These are phyloP conservation scores for Hydnomerulius pinastri DNA, from an alignment of 768 basidiomycete species.

Conservation along the genomic window DNA sequence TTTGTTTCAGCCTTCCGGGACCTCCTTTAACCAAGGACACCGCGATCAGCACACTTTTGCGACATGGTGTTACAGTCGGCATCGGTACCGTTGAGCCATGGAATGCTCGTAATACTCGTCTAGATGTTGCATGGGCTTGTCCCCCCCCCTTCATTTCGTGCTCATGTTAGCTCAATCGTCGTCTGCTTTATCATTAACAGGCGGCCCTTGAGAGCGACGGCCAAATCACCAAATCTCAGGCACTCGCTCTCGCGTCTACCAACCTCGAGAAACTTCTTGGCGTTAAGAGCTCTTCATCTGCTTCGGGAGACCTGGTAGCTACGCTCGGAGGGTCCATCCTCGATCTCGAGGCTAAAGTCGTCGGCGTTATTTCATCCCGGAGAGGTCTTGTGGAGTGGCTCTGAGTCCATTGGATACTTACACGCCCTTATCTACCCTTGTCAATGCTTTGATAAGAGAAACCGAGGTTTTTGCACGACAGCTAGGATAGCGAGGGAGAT, in stretches of 20 bases:
- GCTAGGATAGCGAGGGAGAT: conserved; percentile 1
- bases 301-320: conserved; percentile 56
- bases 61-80: conserved; percentile 72
- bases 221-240: conserved; percentile 43
- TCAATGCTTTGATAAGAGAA: conserved; percentile 7
- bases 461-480: conserved; percentile 8
- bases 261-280: conserved; percentile 54
- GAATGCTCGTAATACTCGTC: conserved; percentile 74
- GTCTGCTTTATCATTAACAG: no score
- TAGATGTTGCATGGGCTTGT: conserved; percentile 82
- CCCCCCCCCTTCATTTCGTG: conserved; percentile 28
- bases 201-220: conserved; percentile 43
- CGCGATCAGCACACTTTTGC: conserved; percentile 59
- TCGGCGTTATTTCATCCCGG: conserved; percentile 53
- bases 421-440: background rate
- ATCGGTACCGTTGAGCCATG: conserved; percentile 67
- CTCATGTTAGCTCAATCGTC: conserved; percentile 6
- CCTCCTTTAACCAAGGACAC: conserved; percentile 43
- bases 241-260: conserved; percentile 53
- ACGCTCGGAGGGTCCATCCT: conserved; percentile 54
- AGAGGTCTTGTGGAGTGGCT: conserved; percentile 52
- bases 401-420: no score
- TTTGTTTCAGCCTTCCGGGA: conserved; percentile 28
- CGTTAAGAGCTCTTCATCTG: conserved; percentile 14
- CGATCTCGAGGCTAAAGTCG: conserved; percentile 47